These are phyloP conservation scores for Jacaranda mimosifolia DNA, from an alignment of 257 asterid genomes.

Conservation along the genomic window DNA sequence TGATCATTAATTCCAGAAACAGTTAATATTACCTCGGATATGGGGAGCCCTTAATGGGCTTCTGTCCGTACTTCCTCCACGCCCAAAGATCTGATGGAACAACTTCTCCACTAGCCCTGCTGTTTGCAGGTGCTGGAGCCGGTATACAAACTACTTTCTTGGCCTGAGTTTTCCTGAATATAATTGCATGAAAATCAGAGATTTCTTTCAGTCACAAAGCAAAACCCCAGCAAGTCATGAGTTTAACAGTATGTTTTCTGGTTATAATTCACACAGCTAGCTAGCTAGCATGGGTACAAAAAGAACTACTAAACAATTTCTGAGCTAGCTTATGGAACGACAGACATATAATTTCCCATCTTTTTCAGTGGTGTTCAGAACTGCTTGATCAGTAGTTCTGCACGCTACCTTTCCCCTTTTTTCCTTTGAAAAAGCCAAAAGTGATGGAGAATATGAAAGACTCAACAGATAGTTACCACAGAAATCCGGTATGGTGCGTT, in stretches of 20 bases:
- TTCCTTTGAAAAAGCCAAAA: constrained; percentile 39
- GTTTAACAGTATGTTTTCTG: not conserved
- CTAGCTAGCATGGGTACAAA: no score
- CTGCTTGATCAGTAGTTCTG: not conserved
- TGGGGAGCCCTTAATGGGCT: constrained; percentile 92
- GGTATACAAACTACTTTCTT: constrained; percentile 90
- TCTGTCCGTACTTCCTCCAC: constrained; percentile 91
- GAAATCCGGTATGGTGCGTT: constrained; percentile 37
- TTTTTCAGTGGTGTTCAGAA: not conserved
- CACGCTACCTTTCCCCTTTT: constrained; percentile 5
- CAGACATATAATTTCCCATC: no score
- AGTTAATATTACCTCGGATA: constrained; percentile 64
- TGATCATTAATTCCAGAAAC: not conserved
- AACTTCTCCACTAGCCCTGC: constrained; percentile 74
- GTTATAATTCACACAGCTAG: not conserved
- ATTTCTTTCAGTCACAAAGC: not conserved
- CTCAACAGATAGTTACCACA: constrained; percentile 37
- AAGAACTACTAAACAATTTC: not conserved
- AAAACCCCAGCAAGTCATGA: not conserved
- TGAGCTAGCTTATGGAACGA: not conserved
- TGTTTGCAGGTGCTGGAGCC: constrained; percentile 80
- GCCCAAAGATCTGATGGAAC: constrained; percentile 96
- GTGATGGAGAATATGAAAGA: constrained; percentile 43
- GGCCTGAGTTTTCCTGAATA: constrained; percentile 82
- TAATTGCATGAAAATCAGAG: constrained; percentile 40